Conservation (phyloP, 1,139 yeast genomes). For the Magnusiomyces tetraspermus region DNA sequence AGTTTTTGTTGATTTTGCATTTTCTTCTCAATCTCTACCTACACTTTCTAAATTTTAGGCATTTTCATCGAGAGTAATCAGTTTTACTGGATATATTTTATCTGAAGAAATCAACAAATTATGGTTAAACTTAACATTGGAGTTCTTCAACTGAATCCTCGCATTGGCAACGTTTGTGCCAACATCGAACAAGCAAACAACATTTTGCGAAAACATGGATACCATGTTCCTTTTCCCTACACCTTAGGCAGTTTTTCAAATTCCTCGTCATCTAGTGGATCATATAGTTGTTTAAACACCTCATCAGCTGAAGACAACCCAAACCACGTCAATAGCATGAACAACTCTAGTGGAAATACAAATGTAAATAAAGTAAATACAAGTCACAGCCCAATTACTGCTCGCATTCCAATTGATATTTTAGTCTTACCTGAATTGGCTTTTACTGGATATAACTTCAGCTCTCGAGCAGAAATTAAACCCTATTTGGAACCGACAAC, state of each 20-base stretch:
- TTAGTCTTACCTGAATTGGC: constrained; percentile 78
- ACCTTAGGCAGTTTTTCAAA: not conserved
- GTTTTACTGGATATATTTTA: too few relatives aligned
- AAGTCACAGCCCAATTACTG: not conserved
- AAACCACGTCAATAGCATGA: not conserved
- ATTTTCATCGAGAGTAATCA: too few relatives aligned
- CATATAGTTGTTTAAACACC: not conserved
- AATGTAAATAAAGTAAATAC: not conserved
- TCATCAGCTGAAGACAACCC: not conserved
- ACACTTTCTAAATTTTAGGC: too few relatives aligned
- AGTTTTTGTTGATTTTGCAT: too few relatives aligned
- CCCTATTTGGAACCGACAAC: constrained; percentile 49
- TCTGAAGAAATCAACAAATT: too few relatives aligned
- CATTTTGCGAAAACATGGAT: constrained; percentile 29
- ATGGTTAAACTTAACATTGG: constrained; percentile 45
- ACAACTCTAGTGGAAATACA: not conserved
- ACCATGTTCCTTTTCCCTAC: not conserved
- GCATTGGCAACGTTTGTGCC: constrained; percentile 48
- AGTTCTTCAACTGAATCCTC: constrained; percentile 59
- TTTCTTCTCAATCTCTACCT: too few relatives aligned
- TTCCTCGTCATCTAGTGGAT: not conserved
- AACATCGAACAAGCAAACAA: constrained; percentile 43
- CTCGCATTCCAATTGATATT: constrained; percentile 37
- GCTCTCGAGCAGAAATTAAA: constrained; percentile 40
- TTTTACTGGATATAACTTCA: constrained; percentile 74